These are phyloP conservation scores for Fusarium torulosum DNA, from an alignment of 2,329 filamentous ascomycete genomes.

Conservation along the genomic window DNA sequence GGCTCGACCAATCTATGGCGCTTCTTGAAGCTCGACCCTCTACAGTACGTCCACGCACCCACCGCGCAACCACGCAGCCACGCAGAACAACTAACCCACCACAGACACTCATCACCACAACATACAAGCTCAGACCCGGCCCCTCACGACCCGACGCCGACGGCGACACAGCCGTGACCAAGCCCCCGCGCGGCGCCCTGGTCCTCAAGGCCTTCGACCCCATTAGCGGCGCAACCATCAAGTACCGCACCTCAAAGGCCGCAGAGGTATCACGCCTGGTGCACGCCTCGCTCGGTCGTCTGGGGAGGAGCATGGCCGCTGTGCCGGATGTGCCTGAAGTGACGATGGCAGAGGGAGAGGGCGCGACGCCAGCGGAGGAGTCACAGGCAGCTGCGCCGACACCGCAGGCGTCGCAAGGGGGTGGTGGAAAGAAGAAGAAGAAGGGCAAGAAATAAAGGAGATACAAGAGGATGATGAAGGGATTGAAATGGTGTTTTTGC, in stretches of 20 bases:
- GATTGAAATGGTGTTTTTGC: background rate
- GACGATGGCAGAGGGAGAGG: constrained; percentile 57
- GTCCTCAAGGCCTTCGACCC: constrained; percentile 93
- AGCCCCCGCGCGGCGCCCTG: constrained; percentile 75
- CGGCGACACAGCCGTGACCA: constrained; percentile 50
- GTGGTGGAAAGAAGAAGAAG: constrained; percentile 71
- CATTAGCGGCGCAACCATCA: constrained; percentile 81
- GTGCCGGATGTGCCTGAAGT: constrained; percentile 61
- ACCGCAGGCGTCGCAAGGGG: constrained; percentile 47
- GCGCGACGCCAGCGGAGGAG: constrained; percentile 43
- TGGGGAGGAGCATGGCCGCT: constrained; percentile 78
- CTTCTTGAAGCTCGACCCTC: constrained; percentile 88
- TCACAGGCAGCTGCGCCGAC: constrained; percentile 44
- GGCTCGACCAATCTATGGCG: constrained; percentile 87
- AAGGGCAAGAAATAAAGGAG: constrained; percentile 62
- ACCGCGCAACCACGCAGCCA: background rate
- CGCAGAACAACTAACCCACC: constrained; percentile 17
- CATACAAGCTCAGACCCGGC: constrained; percentile 78
- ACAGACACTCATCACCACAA: constrained; percentile 91
- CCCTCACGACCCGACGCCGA: constrained; percentile 46
- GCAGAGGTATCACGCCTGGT: constrained; percentile 90
- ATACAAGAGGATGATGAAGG: background rate
- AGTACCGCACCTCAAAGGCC: constrained; percentile 92
- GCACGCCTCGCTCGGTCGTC: constrained; percentile 74
- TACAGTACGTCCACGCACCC: constrained; percentile 70